Conservation (phyloP, 2,329 filamentous ascomycete species). For the Monosporascus sp. region DNA sequence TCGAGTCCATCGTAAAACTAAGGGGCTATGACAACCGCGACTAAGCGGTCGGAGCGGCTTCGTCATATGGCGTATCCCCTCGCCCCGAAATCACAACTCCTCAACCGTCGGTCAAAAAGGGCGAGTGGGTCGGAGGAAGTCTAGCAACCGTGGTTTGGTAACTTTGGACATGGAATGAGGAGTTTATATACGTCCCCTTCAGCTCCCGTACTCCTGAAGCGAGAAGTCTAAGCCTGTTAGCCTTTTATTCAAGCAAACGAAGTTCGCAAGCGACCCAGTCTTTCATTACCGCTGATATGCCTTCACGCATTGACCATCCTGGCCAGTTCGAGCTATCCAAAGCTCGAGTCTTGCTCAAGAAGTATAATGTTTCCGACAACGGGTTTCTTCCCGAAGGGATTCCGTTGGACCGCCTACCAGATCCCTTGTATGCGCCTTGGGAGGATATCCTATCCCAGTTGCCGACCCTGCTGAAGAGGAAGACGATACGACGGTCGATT, state of each 20-base stretch:
- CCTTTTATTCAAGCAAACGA: too few species aligned
- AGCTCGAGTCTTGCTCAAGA: constrained; percentile 28
- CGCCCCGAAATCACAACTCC: too few species aligned
- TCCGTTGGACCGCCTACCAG: constrained; percentile 54
- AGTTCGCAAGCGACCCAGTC: too few species aligned
- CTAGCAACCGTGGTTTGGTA: too few species aligned
- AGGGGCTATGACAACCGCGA: background rate
- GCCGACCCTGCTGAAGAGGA: constrained; percentile 57
- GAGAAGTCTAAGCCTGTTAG: too few species aligned
- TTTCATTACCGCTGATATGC: background rate
- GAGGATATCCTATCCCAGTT: constrained; percentile 58
- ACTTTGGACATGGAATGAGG: too few species aligned
- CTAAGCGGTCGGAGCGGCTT: background rate
- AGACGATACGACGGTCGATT: constrained; percentile 52
- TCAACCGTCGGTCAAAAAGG: too few species aligned
- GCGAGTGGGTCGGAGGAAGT: too few species aligned
- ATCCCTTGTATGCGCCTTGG: constrained; percentile 63
- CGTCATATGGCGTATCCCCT: background rate
- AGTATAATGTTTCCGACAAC: constrained; percentile 48
- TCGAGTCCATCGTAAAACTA: too few species aligned
- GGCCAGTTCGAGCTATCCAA: background rate
- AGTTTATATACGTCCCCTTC: too few species aligned
- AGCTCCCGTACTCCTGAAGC: too few species aligned
- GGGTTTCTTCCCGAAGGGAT: constrained; percentile 61
- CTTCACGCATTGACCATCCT: background rate